A percentile compares a stretch with the other conserved stretches of the same genome.
Conservation (phyloP, 2,329 filamentous ascomycete species). For the Chrysosporium queenslandicum region DNA sequence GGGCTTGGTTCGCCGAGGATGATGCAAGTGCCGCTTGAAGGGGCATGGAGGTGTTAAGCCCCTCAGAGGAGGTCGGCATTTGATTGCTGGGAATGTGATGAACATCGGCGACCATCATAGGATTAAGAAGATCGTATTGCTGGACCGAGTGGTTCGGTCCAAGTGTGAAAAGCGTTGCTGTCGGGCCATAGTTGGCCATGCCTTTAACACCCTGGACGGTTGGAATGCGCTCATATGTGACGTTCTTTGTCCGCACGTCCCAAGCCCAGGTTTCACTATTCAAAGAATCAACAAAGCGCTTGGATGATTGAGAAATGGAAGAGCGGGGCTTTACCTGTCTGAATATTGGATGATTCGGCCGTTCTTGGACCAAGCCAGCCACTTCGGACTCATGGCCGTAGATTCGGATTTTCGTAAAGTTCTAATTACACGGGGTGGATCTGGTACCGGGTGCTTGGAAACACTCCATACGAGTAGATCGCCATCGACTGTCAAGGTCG, state of each 20-base stretch:
- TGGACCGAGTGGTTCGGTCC: conserved; percentile 82
- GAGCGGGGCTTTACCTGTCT: conserved; percentile 58
- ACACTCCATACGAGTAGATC: conserved; percentile 96
- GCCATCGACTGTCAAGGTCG: conserved; percentile 81
- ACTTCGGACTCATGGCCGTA: conserved; percentile 66
- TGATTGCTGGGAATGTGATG: conserved; percentile 73
- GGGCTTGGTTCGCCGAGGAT: not conserved
- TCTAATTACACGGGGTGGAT: conserved; percentile 79
- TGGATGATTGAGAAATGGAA: not conserved
- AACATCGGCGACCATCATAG: conserved; percentile 72
- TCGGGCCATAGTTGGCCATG: conserved; percentile 78
- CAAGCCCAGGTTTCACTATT: conserved; percentile 77
- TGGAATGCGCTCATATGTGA: conserved; percentile 79
- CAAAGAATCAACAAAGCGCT: not conserved
- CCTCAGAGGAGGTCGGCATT: conserved; percentile 73
- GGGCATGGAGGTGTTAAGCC: conserved; percentile 25
- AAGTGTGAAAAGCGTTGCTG: conserved; percentile 83
- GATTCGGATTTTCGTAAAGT: conserved; percentile 72
- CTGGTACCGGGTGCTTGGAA: conserved; percentile 61
- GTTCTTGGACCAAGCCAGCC: conserved; percentile 98
- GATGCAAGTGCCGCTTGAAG: conserved; percentile 7
- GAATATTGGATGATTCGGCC: conserved; percentile 88
- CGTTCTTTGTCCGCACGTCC: conserved; percentile 97
- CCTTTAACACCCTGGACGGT: conserved; percentile 73
- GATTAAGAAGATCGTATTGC: conserved; percentile 86